Base-by-base conservation (phyloP, 495 filamentous ascomycete genomes). In the Xylaria nigripes region DNA sequence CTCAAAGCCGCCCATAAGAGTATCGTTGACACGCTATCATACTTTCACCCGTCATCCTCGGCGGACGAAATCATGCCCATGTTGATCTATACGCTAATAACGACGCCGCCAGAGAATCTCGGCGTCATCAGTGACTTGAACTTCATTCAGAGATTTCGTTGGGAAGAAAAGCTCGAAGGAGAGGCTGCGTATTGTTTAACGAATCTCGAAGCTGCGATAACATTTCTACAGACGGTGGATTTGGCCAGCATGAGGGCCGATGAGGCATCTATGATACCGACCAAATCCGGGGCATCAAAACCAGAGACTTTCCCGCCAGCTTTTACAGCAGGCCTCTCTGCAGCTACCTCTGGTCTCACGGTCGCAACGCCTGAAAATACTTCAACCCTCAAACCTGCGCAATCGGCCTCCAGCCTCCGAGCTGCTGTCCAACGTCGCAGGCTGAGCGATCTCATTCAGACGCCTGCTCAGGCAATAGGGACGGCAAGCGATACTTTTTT, bases 211-310 rank as follows among this genome's bases (percentile, higher is more conserved):
- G 93, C 93, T 6, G 85, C 92, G 45, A 90, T 97, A 42, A 87
- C 85, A 49, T 99, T 99, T 64, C 74, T 99, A n/a, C 92, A 97
- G 61, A 96, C 93, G 22, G 92, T 99, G 24, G 93, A 99, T 65
- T 80, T 99, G 8, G 87, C 90, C 13, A 95, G 85, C 44, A 77
- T 99, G 10, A 83, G 91, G 50, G 86, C 86, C n/a, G 89, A 95
- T 53, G 90, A 92, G 61, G 63, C 76, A 13, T 73, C 72, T 19
- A 74, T 74, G 0, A 86, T 86, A 0, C 85, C 86, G 15, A 58
- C 72, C 23, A 88, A 86, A 61, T 61, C 75, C 8, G 66, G 68
- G 15, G 77, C 72, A 54, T 74, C 81, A 1, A 69, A 74, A 30
- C 80, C 68, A 4, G 73, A 81, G 44, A 76, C 72, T 1, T 76